Evolutionary conservation across 2,329 filamentous ascomycete species (phyloP).

Genomic region (Zalaria obscura): DNA sequence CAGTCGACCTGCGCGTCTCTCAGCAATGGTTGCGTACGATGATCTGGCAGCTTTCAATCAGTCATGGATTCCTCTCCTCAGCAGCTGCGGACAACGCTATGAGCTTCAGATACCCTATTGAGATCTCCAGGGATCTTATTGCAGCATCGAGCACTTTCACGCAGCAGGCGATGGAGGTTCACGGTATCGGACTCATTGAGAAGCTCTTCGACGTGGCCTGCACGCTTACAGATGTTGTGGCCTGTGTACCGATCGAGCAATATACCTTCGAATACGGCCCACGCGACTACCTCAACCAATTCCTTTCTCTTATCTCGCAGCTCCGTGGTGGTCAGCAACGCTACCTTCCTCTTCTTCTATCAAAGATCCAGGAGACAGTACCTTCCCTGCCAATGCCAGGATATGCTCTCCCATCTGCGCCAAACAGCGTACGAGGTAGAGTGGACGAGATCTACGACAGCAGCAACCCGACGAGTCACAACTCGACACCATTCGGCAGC

Average conservation of each 20-base stretch:
- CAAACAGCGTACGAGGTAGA: constrained; percentile 9
- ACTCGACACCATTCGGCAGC: constrained; percentile 8
- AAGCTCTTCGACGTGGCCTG: constrained; percentile 67
- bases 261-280: constrained; percentile 50
- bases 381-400: constrained; percentile 13
- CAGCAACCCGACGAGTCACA: constrained; percentile 13
- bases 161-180: constrained; percentile 56
- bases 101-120: constrained; percentile 47
- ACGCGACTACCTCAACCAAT: constrained; percentile 57
- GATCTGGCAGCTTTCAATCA: constrained; percentile 59
- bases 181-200: constrained; percentile 65
- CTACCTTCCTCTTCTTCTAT: constrained; percentile 62
- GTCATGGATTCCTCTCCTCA: constrained; percentile 46
- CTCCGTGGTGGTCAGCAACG: constrained; percentile 64
- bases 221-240: constrained; percentile 59
- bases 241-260: constrained; percentile 42
- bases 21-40: constrained; percentile 59
- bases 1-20: constrained; percentile 53
- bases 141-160: constrained; percentile 57
- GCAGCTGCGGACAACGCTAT: constrained; percentile 43
- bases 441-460: constrained; percentile 18
- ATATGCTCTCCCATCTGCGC: constrained; percentile 13
- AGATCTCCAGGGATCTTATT: constrained; percentile 46
- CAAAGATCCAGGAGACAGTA: constrained; percentile 52
- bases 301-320: constrained; percentile 51